phyloP scores from a whole-genome alignment of 345 rosid species.

The Eucalyptus melliodora region DNA sequence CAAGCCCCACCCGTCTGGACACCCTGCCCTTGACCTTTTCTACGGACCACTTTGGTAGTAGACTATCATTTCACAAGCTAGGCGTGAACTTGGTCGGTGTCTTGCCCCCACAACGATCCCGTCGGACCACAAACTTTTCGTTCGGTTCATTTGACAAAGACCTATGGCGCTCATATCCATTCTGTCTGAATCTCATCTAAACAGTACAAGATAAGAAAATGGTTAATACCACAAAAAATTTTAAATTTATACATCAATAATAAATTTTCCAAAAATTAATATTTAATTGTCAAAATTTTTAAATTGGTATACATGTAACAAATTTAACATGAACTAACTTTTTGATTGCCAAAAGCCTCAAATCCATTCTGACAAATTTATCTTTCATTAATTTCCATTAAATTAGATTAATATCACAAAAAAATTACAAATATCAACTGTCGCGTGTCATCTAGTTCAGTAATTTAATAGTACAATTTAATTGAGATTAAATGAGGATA shows the following conservation, averaged over 20 bases:
- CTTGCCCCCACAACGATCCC: not conserved
- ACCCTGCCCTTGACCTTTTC: not conserved
- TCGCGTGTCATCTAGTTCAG: accelerated
- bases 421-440: accelerated
- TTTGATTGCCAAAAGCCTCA: no score
- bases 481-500: accelerated
- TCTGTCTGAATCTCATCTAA: not conserved
- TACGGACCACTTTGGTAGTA: not conserved
- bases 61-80: not conserved
- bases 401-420: accelerated
- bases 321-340: no score
- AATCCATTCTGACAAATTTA: accelerated
- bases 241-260: accelerated
- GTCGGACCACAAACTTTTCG: accelerated
- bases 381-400: accelerated
- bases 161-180: not conserved
- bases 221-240: accelerated
- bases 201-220: not conserved
- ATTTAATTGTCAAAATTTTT: accelerated
- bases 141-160: not conserved
- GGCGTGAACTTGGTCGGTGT: not conserved
- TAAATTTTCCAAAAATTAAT: no score
- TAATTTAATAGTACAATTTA: accelerated
- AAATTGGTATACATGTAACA: not conserved
- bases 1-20: not conserved